phyloP scores from a whole-genome alignment of 768 basidiomycete species.

The Pulveroboletus sp. region DNA sequence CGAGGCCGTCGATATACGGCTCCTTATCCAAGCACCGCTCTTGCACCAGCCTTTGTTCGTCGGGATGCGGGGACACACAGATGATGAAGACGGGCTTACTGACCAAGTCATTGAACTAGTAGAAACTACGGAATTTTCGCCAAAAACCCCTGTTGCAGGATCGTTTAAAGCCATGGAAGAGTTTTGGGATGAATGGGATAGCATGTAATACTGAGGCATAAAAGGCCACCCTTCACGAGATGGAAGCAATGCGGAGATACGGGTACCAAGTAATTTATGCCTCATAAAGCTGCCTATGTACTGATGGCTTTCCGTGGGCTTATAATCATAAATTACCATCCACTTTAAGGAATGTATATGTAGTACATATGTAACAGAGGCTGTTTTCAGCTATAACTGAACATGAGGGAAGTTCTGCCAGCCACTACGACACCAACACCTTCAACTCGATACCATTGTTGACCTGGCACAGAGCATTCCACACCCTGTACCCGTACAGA shows the following conservation, averaged over 20 bases:
- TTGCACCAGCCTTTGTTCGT: conserved; percentile 47
- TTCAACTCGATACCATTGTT: background rate
- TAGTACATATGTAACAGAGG: conserved; percentile 3
- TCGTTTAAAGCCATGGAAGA: conserved; percentile 15
- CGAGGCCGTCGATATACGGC: conserved; percentile 63
- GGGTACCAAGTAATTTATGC: conserved; percentile 13
- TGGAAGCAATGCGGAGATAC: background rate
- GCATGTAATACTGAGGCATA: conserved; percentile 41
- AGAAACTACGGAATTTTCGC: conserved; percentile 58
- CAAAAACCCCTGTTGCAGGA: conserved; percentile 28
- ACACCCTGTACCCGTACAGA: conserved; percentile 4
- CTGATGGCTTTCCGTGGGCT: background rate
- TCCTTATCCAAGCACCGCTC: conserved; percentile 43
- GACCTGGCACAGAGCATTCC: background rate
- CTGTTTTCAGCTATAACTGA: background rate
- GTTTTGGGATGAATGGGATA: conserved; percentile 75
- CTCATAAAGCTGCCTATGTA: conserved; percentile 3
- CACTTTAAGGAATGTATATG: conserved; percentile 10
- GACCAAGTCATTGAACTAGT: conserved; percentile 65
- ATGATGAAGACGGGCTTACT: conserved; percentile 52
- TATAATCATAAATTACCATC: background rate
- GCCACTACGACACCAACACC: background rate
- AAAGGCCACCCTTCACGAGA: background rate
- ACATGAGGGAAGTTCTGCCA: background rate
- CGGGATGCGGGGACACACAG: conserved; percentile 57